Evolutionary conservation across 371 early-diverging fungal species (phyloP).

Genomic region (Syncephalastrum racemosum): DNA sequence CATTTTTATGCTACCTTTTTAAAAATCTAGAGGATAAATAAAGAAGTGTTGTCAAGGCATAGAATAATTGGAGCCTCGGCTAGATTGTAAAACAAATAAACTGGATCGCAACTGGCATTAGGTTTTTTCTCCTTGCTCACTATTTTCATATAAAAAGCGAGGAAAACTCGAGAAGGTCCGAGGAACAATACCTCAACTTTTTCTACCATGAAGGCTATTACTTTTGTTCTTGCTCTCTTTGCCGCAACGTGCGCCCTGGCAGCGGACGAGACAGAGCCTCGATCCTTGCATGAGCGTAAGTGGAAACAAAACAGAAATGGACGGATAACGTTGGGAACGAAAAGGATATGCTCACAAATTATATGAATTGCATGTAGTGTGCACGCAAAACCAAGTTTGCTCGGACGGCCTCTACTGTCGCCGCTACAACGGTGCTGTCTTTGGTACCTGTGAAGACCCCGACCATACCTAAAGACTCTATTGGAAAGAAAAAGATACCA

Average conservation of each 20-base stretch:
- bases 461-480: slow-evolving; percentile 7
- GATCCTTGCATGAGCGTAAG: slow-evolving; percentile 18
- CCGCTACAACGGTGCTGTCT: slow-evolving; percentile 25
- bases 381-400: slow-evolving; percentile 41
- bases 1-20: too few relatives aligned
- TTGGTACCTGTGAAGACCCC: slow-evolving; percentile 37
- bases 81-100: neutral
- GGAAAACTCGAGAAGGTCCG: neutral
- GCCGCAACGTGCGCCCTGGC: slow-evolving; percentile 6
- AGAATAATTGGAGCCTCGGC: slow-evolving; percentile 10
- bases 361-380: slow-evolving; percentile 20
- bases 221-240: slow-evolving; percentile 7
- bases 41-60: too few relatives aligned
- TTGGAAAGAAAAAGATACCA: too few relatives aligned
- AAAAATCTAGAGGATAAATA: too few relatives aligned
- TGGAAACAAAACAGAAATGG: too few relatives aligned
- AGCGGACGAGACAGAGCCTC: slow-evolving; percentile 7
- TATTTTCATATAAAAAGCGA: neutral
- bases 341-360: neutral
- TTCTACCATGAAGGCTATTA: neutral
- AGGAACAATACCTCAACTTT: too few relatives aligned
- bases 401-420: slow-evolving; percentile 29
- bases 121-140: too few relatives aligned
- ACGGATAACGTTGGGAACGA: too few relatives aligned
- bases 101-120: too few relatives aligned